A percentile compares a stretch with the other conserved stretches of the same genome.
phyloP scores from a whole-genome alignment of 352 stramenopile genomes.

The Globisporangium mamillatum region DNA sequence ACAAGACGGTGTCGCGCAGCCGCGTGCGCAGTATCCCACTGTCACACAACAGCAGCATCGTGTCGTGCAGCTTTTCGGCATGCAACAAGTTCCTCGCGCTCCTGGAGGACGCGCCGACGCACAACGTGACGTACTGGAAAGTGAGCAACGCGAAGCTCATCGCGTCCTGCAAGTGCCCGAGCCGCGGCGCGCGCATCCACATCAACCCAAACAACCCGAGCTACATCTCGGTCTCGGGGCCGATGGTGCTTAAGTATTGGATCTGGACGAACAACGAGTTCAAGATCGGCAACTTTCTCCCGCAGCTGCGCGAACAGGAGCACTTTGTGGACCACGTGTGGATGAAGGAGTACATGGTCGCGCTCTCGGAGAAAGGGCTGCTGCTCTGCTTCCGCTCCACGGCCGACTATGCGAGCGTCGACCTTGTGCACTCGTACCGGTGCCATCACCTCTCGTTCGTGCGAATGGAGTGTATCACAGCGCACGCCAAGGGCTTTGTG shows the following conservation, averaged over 20 bases:
- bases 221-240: constrained; percentile 75
- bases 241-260: constrained; percentile 78
- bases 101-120: constrained; percentile 64
- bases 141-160: constrained; percentile 73
- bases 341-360: constrained; percentile 69
- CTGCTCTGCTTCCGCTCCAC: constrained; percentile 62
- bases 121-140: constrained; percentile 82
- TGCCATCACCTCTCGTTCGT: constrained; percentile 70
- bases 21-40: constrained; percentile 46
- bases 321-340: constrained; percentile 83
- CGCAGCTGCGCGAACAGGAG: constrained; percentile 71
- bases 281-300: constrained; percentile 75
- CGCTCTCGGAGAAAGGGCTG: constrained; percentile 63
- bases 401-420: constrained; percentile 44
- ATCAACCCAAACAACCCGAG: constrained; percentile 67
- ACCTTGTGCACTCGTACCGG: constrained; percentile 63
- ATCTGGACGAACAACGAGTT: constrained; percentile 76
- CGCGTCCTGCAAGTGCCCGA: constrained; percentile 65
- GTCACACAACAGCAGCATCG: constrained; percentile 51
- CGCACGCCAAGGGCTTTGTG: constrained; percentile 72
- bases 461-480: constrained; percentile 64
- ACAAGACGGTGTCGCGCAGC: constrained; percentile 43
- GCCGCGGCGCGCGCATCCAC: constrained; percentile 57
- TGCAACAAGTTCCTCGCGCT: constrained; percentile 80
- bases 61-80: constrained; percentile 62